Percentiles rank a stretch among this genome's conserved stretches.
These are phyloP conservation scores for Mucor racemosus DNA, from an alignment of 371 early-diverging fungal genomes.

Conservation along the genomic window DNA sequence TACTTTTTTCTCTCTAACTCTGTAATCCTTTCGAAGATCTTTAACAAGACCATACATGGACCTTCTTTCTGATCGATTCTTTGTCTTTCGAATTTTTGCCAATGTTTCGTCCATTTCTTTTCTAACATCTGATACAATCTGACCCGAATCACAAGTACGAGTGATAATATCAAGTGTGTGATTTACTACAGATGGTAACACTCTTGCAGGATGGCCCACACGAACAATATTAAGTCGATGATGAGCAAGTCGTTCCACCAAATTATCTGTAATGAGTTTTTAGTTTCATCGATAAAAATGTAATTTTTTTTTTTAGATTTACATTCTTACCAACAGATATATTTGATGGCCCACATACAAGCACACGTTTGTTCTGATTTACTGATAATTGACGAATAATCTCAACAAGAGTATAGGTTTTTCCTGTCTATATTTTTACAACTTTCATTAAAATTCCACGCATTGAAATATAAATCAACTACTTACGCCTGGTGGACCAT, in stretches of 20 bases:
- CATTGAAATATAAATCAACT: too few species aligned
- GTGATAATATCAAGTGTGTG: constrained; percentile 76
- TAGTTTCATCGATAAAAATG: neutral
- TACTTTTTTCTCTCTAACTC: constrained; percentile 73
- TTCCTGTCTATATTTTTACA: constrained; percentile 72
- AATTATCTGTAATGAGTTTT: constrained; percentile 61
- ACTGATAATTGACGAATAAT: constrained; percentile 81
- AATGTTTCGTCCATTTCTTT: constrained; percentile 79
- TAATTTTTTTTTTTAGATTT: neutral
- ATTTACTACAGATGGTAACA: constrained; percentile 72
- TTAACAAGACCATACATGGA: constrained; percentile 71
- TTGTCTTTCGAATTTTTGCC: constrained; percentile 64
- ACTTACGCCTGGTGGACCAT: constrained; percentile 82
- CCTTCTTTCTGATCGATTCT: constrained; percentile 69
- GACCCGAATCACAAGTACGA: constrained; percentile 76
- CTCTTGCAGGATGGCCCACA: constrained; percentile 87
- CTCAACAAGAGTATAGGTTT: constrained; percentile 92
- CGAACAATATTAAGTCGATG: constrained; percentile 74
- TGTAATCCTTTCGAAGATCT: constrained; percentile 75
- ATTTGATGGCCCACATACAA: constrained; percentile 96
- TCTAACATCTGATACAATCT: constrained; percentile 78
- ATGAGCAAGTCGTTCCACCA: constrained; percentile 77
- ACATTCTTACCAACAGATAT: constrained; percentile 78
- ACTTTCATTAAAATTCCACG: too few species aligned
- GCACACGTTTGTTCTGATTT: constrained; percentile 64